Conservation (phyloP, 2,329 filamentous ascomycete genomes). For the Aspergillus udagawae region DNA sequence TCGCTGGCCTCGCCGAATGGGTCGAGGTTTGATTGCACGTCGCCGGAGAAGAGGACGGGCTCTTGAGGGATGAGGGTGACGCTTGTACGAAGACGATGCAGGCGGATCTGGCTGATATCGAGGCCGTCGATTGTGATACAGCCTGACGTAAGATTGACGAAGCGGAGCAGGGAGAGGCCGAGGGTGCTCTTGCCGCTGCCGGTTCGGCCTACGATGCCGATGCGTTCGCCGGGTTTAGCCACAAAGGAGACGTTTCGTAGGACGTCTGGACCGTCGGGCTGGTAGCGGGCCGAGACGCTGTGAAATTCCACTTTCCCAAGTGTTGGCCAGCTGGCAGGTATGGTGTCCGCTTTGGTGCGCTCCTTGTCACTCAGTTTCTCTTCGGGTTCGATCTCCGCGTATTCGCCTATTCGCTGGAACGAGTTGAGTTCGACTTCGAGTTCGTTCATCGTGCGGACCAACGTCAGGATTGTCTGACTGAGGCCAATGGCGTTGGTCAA, state of each 20-base stretch:
- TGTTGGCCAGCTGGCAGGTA: slow-evolving; percentile 22
- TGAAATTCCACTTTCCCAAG: slow-evolving; percentile 22
- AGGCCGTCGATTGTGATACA: slow-evolving; percentile 54
- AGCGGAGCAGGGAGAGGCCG: slow-evolving; percentile 53
- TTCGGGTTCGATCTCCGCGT: slow-evolving; percentile 22
- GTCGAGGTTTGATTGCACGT: slow-evolving; percentile 57
- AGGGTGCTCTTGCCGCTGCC: slow-evolving; percentile 39
- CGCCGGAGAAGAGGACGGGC: slow-evolving; percentile 56
- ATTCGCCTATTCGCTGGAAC: slow-evolving; percentile 23
- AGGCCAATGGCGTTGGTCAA: slow-evolving; percentile 54
- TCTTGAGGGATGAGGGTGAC: slow-evolving; percentile 59
- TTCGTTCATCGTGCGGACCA: slow-evolving; percentile 55
- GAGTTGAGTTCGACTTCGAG: slow-evolving; percentile 54
- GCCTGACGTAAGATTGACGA: slow-evolving; percentile 49
- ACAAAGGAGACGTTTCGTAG: slow-evolving; percentile 21
- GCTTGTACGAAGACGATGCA: slow-evolving; percentile 50
- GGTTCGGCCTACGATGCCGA: slow-evolving; percentile 27
- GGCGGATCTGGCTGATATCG: slow-evolving; percentile 52
- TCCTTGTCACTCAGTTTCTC: slow-evolving; percentile 11
- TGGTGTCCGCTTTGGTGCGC: background rate
- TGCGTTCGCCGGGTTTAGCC: slow-evolving; percentile 21
- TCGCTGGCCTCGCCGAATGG: slow-evolving; percentile 53
- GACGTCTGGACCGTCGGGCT: slow-evolving; percentile 18
- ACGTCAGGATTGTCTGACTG: slow-evolving; percentile 48
- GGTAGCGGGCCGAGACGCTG: slow-evolving; percentile 22